phyloP scores from a whole-genome alignment of 805 yeast genomes.

The Tetrapisispora fleetii region DNA sequence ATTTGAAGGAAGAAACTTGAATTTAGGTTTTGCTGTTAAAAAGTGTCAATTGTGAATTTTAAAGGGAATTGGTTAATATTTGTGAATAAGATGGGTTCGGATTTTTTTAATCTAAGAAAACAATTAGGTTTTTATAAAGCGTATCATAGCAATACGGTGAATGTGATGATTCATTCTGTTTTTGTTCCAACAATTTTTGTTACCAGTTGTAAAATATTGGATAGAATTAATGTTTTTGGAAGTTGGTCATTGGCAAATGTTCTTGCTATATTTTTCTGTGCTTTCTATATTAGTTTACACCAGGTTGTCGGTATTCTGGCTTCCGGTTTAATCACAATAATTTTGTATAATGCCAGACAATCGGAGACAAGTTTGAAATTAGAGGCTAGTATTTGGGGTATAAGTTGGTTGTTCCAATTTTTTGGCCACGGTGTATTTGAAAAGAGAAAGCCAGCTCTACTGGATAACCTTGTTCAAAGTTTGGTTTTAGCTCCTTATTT shows the following conservation, averaged over 20 bases:
- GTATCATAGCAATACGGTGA: conserved; percentile 43
- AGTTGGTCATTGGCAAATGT: conserved; percentile 1
- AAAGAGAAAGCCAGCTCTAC: conserved; percentile 72
- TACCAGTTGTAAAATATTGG: conserved; percentile 30
- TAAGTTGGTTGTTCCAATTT: conserved; percentile 76
- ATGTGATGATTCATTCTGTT: conserved; percentile 65
- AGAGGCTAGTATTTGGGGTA: conserved; percentile 33
- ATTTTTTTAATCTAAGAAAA: conserved; percentile 16
- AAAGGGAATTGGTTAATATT: no score
- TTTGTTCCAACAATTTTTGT: conserved; percentile 73
- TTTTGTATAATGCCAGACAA: conserved; percentile 8
- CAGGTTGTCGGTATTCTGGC: conserved; percentile 38
- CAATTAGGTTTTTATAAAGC: conserved; percentile 53
- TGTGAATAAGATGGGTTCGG: background rate
- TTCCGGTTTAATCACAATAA: conserved; percentile 31
- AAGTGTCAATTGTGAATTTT: no score
- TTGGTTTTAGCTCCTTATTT: conserved; percentile 86
- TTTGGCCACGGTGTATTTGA: conserved; percentile 82
- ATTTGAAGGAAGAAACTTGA: no score
- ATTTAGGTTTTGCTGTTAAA: no score
- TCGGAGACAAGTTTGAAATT: background rate
- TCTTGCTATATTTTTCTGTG: conserved; percentile 35
- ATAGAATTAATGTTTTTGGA: conserved; percentile 9
- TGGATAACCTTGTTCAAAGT: conserved; percentile 78
- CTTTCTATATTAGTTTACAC: conserved; percentile 54